phyloP scores from a whole-genome alignment of 768 basidiomycete species.

The Dendrothele bispora region DNA sequence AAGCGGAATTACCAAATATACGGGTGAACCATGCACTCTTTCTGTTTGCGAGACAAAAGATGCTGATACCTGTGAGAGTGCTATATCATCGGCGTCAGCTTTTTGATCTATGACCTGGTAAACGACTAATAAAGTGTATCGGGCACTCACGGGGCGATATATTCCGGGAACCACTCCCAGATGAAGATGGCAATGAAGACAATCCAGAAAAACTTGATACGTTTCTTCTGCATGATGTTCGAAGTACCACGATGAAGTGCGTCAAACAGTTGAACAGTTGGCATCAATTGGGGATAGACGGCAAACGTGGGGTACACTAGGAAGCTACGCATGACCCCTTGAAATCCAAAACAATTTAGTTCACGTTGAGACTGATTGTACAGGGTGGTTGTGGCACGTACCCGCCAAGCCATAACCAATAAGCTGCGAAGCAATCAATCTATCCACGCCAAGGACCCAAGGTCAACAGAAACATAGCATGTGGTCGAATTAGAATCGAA shows the following conservation, averaged over 20 bases:
- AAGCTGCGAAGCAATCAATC: constrained; percentile 34
- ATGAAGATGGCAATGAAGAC: constrained; percentile 53
- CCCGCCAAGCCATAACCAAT: constrained; percentile 38
- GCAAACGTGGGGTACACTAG: constrained; percentile 52
- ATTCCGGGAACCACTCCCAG: constrained; percentile 52
- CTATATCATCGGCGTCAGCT: no score
- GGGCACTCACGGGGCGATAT: constrained; percentile 14
- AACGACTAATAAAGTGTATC: neutral
- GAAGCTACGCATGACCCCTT: constrained; percentile 45
- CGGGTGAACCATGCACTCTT: constrained; percentile 49
- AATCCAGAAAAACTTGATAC: constrained; percentile 56
- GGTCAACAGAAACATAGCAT: no score
- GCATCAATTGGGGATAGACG: constrained; percentile 40
- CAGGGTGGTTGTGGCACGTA: constrained; percentile 13
- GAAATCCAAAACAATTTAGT: no score
- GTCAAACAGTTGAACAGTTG: constrained; percentile 33
- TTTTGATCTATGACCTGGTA: constrained; percentile 16
- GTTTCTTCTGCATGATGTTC: constrained; percentile 45
- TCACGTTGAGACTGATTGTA: no score
- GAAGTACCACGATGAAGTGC: constrained; percentile 24
- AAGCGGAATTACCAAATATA: constrained; percentile 47
- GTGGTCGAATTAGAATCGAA: neutral
- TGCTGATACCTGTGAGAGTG: constrained; percentile 57
- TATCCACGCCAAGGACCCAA: no score
- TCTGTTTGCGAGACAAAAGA: constrained; percentile 53